These are phyloP conservation scores for Fagopyrum esculentum DNA, from an alignment of 148 eudicot species.

Conservation along the genomic window DNA sequence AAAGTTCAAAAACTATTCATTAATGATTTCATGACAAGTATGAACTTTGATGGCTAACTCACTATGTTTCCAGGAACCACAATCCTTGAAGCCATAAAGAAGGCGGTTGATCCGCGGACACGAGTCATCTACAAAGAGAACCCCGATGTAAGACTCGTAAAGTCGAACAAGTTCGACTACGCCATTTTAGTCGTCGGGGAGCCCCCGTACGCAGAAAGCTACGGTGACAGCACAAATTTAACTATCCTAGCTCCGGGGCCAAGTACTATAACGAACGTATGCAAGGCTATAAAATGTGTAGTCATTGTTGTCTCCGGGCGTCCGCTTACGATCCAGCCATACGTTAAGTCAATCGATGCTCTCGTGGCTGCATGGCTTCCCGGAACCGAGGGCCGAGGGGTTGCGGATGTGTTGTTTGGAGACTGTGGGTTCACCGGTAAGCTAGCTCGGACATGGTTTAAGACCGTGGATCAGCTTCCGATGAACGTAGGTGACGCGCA, in stretches of 20 bases:
- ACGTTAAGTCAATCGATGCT: slow-evolving; percentile 30
- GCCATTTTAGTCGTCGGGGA: slow-evolving; percentile 57
- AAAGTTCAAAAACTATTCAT: not conserved
- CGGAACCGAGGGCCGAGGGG: slow-evolving; percentile 56
- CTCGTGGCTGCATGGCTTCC: slow-evolving; percentile 64
- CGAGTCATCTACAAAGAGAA: slow-evolving; percentile 38
- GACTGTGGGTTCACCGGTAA: slow-evolving; percentile 51
- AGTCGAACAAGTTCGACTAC: slow-evolving; percentile 33
- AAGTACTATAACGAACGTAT: slow-evolving; percentile 34
- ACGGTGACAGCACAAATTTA: slow-evolving; percentile 41
- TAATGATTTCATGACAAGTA: not conserved
- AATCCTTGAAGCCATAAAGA: slow-evolving; percentile 39
- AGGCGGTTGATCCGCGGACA: slow-evolving; percentile 33
- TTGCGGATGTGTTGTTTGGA: slow-evolving; percentile 47
- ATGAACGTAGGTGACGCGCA: slow-evolving; percentile 51
- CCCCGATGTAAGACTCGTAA: slow-evolving; percentile 25
- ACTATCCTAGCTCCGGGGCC: slow-evolving; percentile 46
- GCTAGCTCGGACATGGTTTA: slow-evolving; percentile 51
- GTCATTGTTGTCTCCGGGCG: slow-evolving; percentile 43
- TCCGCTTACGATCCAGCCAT: slow-evolving; percentile 42
- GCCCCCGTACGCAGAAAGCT: slow-evolving; percentile 41
- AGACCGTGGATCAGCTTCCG: slow-evolving; percentile 49
- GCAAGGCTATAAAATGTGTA: slow-evolving; percentile 35
- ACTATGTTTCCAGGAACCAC: slow-evolving; percentile 39
- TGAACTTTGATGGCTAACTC: not conserved